These are phyloP conservation scores for Rasamsonia emersonii DNA, from an alignment of 2,329 filamentous ascomycete species.

Conservation along the genomic window DNA sequence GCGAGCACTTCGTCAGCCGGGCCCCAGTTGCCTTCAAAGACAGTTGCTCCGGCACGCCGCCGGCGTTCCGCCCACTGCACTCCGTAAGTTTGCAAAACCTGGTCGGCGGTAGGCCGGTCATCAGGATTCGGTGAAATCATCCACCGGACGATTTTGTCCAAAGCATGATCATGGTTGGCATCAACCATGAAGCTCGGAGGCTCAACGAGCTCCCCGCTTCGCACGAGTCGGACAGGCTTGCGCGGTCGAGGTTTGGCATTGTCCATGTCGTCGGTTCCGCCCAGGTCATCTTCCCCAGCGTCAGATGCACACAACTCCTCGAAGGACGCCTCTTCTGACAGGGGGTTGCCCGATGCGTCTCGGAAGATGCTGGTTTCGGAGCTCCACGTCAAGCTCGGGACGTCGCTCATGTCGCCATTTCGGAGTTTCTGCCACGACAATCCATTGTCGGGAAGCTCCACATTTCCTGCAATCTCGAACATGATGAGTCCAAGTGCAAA, in stretches of 20 bases:
- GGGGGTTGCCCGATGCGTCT: constrained; percentile 64
- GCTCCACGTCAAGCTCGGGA: constrained; percentile 80
- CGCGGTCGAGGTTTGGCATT: constrained; percentile 16
- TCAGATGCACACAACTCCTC: constrained; percentile 37
- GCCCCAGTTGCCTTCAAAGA: constrained; percentile 95
- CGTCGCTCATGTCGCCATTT: constrained; percentile 78
- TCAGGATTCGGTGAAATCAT: constrained; percentile 74
- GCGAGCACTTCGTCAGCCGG: constrained; percentile 58
- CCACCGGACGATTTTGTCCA: constrained; percentile 76
- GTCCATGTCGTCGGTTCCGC: constrained; percentile 27
- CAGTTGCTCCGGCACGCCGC: constrained; percentile 78
- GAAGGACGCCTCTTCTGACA: constrained; percentile 39
- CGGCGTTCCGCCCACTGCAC: constrained; percentile 71
- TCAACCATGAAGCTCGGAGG: constrained; percentile 89
- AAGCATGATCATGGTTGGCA: constrained; percentile 58
- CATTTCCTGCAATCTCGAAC: constrained; percentile 89
- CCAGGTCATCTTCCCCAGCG: constrained; percentile 36
- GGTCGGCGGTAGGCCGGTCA: constrained; percentile 63
- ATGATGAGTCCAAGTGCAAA: constrained; percentile 93
- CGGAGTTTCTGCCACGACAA: constrained; percentile 83
- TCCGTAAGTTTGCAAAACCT: constrained; percentile 64
- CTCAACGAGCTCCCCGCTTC: constrained; percentile 51
- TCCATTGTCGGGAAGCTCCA: constrained; percentile 87
- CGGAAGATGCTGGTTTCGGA: constrained; percentile 60
- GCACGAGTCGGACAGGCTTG: constrained; percentile 23